Conservation (phyloP, 2,329 filamentous ascomycete species). For the Dothiorella sarmentorum region DNA sequence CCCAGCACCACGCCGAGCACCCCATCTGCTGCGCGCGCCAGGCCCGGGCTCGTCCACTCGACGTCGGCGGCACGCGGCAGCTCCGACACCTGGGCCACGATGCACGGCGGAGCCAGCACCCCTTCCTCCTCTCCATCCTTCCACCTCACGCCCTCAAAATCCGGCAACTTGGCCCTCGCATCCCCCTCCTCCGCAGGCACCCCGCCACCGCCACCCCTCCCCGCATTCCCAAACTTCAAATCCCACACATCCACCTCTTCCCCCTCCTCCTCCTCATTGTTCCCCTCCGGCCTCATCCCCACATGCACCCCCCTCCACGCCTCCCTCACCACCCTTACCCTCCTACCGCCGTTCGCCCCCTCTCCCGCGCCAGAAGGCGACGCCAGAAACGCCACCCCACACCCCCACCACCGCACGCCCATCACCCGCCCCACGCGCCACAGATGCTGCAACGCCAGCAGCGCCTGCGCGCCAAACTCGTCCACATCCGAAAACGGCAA, state of each 20-base stretch:
- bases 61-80: slow-evolving; percentile 71
- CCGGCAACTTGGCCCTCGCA: slow-evolving; percentile 42
- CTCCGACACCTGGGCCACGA: slow-evolving; percentile 70
- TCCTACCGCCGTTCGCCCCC: slow-evolving; percentile 22
- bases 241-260: slow-evolving; percentile 63
- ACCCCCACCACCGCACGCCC: slow-evolving; percentile 70
- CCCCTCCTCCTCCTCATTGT: slow-evolving; percentile 50
- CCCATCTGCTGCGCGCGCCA: slow-evolving; percentile 35
- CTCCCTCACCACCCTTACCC: slow-evolving; percentile 38
- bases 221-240: slow-evolving; percentile 50
- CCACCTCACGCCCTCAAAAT: slow-evolving; percentile 22
- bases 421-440: slow-evolving; percentile 75
- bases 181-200: slow-evolving; percentile 24
- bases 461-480: slow-evolving; percentile 56
- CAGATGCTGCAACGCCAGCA: slow-evolving; percentile 81
- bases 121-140: neutral
- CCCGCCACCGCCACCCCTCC: slow-evolving; percentile 31
- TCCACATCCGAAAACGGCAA: slow-evolving; percentile 12
- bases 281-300: slow-evolving; percentile 31
- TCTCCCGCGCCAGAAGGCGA: too few relatives aligned
- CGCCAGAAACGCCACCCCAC: slow-evolving; percentile 71
- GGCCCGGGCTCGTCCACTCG: slow-evolving; percentile 78
- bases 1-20: slow-evolving; percentile 23
- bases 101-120: slow-evolving; percentile 57
- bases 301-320: slow-evolving; percentile 44